Evolutionary conservation across 257 asterid genomes (phyloP).

Genomic region (Thymus quinquecostatus): DNA sequence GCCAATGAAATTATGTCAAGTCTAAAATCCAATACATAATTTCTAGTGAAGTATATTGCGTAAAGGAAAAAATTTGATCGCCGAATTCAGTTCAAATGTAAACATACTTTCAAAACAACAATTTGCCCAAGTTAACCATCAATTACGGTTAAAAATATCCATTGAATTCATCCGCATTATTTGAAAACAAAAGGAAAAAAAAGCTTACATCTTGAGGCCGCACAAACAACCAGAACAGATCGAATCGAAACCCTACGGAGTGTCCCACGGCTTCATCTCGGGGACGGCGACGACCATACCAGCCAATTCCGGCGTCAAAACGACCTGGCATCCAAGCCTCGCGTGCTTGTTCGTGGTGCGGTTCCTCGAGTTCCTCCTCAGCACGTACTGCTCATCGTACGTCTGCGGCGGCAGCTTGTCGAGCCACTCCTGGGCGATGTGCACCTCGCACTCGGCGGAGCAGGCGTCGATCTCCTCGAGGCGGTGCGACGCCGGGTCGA

Average conservation of each 20-base stretch:
- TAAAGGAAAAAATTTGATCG: slow-evolving; percentile 15
- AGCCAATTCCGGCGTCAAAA: slow-evolving; percentile 52
- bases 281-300: slow-evolving; percentile 68
- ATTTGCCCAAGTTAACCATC: slow-evolving; percentile 16
- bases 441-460: slow-evolving; percentile 99
- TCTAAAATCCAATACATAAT: slow-evolving; percentile 3
- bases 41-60: slow-evolving; percentile 18
- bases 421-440: slow-evolving; percentile 96
- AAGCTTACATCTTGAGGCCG: slow-evolving; percentile 35
- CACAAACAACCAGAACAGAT: slow-evolving; percentile 38
- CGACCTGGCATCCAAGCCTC: slow-evolving; percentile 64
- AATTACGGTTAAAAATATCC: slow-evolving; percentile 31
- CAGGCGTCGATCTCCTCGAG: slow-evolving; percentile 95
- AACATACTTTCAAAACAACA: slow-evolving; percentile 25
- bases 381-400: slow-evolving; percentile 57
- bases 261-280: slow-evolving; percentile 59
- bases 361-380: slow-evolving; percentile 61
- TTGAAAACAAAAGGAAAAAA: slow-evolving; percentile 22
- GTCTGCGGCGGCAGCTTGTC: slow-evolving; percentile 82
- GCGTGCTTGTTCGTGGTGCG: slow-evolving; percentile 57
- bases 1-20: neutral
- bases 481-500: slow-evolving; percentile 92
- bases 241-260: slow-evolving; percentile 43
- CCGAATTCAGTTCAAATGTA: slow-evolving; percentile 23
- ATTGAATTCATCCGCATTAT: slow-evolving; percentile 39